Base-by-base conservation (phyloP, 1,139 yeast genomes). In the Scheffersomyces lignicola region DNA sequence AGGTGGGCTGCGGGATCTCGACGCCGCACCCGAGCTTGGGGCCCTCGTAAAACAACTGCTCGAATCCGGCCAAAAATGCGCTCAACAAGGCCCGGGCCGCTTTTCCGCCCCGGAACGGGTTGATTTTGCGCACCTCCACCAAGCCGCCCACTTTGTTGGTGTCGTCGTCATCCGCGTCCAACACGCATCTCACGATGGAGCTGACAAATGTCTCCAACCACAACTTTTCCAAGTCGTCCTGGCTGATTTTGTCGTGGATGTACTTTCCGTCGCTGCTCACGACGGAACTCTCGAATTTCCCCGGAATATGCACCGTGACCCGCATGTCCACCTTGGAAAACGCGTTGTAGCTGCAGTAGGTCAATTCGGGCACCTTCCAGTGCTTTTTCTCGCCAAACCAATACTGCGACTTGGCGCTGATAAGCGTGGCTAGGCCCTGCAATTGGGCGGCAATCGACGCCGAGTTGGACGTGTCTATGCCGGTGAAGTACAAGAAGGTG, bases 291-390 rank as follows among this genome's bases (percentile, higher is more conserved):
- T 69, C 76, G 40, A 70, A 67, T 42, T 67, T 65, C 14, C 90
- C 90, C 28, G 89, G 72, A 51, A 85, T 74, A 52, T 89, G 62
- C 23, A 80, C 86, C 15, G 79, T 69, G 6, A 87, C 89, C 27
- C 94, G 71, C 46, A 84, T 71, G 52, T 87, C 96, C 13, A 77
- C 66, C 39, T 72, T 69, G 4, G 84, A 71, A 49, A 87, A 84
- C 3, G 84, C 80, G 60, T 69, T 54, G 47, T 56, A 66, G 45
- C 73, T 36, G 55, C 72, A 65, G 39, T 73, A 65, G 3, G 62
- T 58, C 37, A 90, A 84, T 45, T 83, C 78, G 30, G 82, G 82
- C 10, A 88, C 84, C 51, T 78, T 81, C 84, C 89, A 88, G 48
- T 75, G 76, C 44, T 80, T 83, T 45, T 75, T 76, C 53, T 84